Percentiles rank a stretch among this genome's conserved stretches.
Conservation (phyloP, 2,329 filamentous ascomycete species). For the Rhexocercosporidium sp. region DNA sequence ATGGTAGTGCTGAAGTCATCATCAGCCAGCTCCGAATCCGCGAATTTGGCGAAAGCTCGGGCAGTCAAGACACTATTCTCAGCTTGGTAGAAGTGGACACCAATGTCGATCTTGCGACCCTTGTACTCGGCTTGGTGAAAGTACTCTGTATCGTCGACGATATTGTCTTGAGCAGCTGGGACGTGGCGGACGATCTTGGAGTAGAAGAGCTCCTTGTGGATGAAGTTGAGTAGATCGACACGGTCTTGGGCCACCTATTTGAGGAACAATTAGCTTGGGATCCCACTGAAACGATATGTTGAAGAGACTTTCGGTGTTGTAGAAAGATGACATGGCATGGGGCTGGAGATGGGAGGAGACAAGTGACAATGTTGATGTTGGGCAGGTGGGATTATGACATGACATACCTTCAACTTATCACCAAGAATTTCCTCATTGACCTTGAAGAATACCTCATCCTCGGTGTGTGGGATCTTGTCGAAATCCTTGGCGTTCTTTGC, state of each 20-base stretch:
- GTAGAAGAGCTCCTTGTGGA: slow-evolving; percentile 8
- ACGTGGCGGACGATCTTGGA: neutral
- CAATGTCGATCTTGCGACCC: slow-evolving; percentile 10
- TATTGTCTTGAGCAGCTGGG: neutral
- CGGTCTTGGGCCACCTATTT: slow-evolving; percentile 6
- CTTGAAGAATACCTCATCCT: slow-evolving; percentile 19
- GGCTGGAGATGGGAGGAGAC: neutral
- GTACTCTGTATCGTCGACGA: slow-evolving; percentile 1
- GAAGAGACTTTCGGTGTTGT: neutral
- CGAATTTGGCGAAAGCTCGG: slow-evolving; percentile 10
- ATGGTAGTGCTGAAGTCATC: neutral
- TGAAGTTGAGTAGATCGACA: slow-evolving; percentile 17
- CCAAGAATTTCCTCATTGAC: neutral
- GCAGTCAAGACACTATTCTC: slow-evolving; percentile 1
- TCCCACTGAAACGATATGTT: no score
- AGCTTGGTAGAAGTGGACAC: slow-evolving; percentile 11
- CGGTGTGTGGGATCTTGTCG: neutral
- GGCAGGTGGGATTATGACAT: neutral
- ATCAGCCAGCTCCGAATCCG: neutral
- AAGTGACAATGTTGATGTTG: neutral
- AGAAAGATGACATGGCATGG: neutral
- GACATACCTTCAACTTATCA: slow-evolving; percentile 10
- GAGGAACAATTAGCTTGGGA: neutral
- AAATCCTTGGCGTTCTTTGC: slow-evolving; percentile 15
- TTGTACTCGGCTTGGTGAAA: slow-evolving; percentile 9